Percentiles rank a stretch among this genome's conserved stretches.
These are phyloP conservation scores for Pythium myriotylum DNA, from an alignment of 352 stramenopile species.

Conservation along the genomic window DNA sequence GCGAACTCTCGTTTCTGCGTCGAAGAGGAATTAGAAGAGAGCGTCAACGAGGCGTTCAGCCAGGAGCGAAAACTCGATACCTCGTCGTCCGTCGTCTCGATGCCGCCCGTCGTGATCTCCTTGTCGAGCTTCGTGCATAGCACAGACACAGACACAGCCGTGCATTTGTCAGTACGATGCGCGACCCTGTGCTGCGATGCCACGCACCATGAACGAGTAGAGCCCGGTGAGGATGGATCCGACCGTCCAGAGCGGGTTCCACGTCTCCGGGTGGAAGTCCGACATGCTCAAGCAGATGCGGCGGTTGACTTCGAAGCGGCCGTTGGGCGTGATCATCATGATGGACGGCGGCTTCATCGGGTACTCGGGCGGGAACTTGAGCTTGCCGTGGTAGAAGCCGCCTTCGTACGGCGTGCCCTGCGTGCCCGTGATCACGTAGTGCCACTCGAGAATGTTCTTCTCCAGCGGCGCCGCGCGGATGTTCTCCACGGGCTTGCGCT, in stretches of 20 bases:
- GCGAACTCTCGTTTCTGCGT: constrained; percentile 75
- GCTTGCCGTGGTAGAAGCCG: constrained; percentile 90
- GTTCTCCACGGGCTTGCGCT: constrained; percentile 88
- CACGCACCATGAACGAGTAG: constrained; percentile 93
- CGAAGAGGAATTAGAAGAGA: too few species aligned
- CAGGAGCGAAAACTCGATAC: too few species aligned
- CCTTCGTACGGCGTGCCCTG: constrained; percentile 76
- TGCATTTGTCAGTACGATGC: too few species aligned
- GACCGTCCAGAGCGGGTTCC: constrained; percentile 96
- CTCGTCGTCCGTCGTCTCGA: constrained; percentile 77
- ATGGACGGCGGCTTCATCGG: constrained; percentile 94
- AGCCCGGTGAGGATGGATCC: constrained; percentile 94
- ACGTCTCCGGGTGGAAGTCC: constrained; percentile 95
- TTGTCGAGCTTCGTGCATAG: constrained; percentile 45
- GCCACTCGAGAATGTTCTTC: constrained; percentile 95
- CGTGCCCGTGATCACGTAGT: constrained; percentile 91
- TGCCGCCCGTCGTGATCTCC: constrained; percentile 86
- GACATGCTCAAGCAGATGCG: constrained; percentile 94
- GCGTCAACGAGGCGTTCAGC: too few species aligned
- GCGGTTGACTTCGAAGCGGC: constrained; percentile 92
- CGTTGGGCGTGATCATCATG: constrained; percentile 94
- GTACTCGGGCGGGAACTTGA: constrained; percentile 93
- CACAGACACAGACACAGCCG: background rate
- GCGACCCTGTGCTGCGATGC: too few species aligned
- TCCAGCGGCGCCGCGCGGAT: constrained; percentile 87